Percentiles rank a stretch among this genome's conserved stretches.
phyloP scores from a whole-genome alignment of 768 basidiomycete species.

The Macrocybe gigantea region DNA sequence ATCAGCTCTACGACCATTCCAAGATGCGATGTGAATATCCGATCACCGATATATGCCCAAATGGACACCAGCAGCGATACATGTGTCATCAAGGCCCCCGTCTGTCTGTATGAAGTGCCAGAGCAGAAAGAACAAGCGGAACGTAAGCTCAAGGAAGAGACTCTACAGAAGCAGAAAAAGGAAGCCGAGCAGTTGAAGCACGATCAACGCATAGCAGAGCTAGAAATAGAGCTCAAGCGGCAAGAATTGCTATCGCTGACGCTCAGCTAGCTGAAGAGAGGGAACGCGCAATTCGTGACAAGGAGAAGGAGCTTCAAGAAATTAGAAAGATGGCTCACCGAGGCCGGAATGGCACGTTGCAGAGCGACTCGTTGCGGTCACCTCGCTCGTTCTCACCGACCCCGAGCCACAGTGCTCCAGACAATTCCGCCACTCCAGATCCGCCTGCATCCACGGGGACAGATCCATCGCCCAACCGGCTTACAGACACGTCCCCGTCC shows the following conservation, averaged over 20 bases:
- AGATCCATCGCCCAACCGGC: too few species aligned
- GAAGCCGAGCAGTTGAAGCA: slow-evolving; percentile 41
- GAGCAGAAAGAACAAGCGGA: slow-evolving; percentile 33
- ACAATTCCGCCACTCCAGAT: too few species aligned
- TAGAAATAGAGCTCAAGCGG: slow-evolving; percentile 34
- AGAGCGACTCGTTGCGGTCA: not conserved
- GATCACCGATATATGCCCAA: slow-evolving; percentile 32
- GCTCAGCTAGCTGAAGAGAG: slow-evolving; percentile 29
- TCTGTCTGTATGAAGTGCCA: slow-evolving; percentile 41
- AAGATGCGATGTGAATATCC: slow-evolving; percentile 41
- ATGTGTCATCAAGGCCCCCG: slow-evolving; percentile 36
- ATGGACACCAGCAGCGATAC: slow-evolving; percentile 36
- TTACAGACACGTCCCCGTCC: too few species aligned
- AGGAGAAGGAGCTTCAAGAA: slow-evolving; percentile 38
- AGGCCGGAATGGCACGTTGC: too few species aligned
- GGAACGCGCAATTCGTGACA: slow-evolving; percentile 30
- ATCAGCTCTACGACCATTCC: slow-evolving; percentile 48
- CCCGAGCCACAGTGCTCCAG: not conserved
- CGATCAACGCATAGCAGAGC: slow-evolving; percentile 30
- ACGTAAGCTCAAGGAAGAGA: slow-evolving; percentile 34
- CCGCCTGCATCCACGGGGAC: too few species aligned
- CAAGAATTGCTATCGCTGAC: slow-evolving; percentile 29
- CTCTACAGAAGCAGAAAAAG: slow-evolving; percentile 30
- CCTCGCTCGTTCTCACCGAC: slow-evolving; percentile 1
- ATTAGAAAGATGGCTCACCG: not conserved